Conservation (phyloP, 257 asterid species). For the Fraxinus excelsior region DNA sequence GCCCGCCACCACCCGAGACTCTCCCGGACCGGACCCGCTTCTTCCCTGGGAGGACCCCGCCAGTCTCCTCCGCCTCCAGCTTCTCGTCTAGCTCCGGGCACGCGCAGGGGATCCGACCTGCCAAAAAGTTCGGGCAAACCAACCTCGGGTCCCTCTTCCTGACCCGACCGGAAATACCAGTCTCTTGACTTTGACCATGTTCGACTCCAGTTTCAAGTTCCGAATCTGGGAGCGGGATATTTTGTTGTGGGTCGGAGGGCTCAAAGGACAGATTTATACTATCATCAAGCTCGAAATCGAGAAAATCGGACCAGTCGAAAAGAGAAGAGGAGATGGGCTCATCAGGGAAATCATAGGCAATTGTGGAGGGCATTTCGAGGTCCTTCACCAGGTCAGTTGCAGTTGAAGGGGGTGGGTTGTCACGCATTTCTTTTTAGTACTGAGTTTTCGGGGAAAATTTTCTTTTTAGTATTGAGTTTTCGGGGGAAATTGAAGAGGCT, state of each 20-base stretch:
- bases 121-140: conserved; percentile 78
- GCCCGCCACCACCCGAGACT: conserved; percentile 33
- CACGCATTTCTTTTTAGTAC: conserved; percentile 16
- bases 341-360: neutral
- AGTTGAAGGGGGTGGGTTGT: neutral
- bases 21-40: conserved; percentile 61
- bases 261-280: neutral
- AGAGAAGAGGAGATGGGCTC: conserved; percentile 25
- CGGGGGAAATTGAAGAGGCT: neutral
- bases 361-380: conserved; percentile 10
- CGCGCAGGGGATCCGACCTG: conserved; percentile 86
- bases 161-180: conserved; percentile 40
- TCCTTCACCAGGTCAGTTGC: conserved; percentile 5
- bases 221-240: neutral
- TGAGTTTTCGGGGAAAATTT: neutral
- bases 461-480: neutral
- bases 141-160: conserved; percentile 89
- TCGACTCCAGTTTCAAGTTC: neutral
- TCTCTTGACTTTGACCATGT: conserved; percentile 11
- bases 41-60: conserved; percentile 52
- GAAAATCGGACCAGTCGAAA: conserved; percentile 47
- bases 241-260: neutral
- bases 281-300: conserved; percentile 37
- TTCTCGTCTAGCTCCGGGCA: conserved; percentile 88
- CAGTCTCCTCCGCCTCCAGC: conserved; percentile 42